Evolutionary conservation across 768 basidiomycete genomes (phyloP).

Genomic region (Rhodosporidiobolus sp.): DNA sequence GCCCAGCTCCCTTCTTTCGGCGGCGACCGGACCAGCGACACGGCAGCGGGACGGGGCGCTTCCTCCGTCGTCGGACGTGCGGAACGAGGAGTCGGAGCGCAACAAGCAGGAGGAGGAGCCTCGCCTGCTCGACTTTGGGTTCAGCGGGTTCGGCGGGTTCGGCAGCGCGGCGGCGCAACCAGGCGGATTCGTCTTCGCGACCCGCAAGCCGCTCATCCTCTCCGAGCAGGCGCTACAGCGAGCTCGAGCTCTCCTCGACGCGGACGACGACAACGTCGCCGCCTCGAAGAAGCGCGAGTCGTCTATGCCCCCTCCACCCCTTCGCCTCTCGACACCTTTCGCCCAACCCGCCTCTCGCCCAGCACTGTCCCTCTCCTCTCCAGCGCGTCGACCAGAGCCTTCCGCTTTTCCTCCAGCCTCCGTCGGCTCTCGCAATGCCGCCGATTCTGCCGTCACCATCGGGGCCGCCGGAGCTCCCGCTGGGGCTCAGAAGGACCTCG

Average conservation of each 20-base stretch:
- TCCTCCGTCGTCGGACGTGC: no score
- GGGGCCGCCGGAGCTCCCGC: constrained; percentile 7
- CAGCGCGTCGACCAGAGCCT: not conserved
- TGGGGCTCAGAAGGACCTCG: not conserved
- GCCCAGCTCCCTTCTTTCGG: constrained; percentile 15
- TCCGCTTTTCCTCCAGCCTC: not conserved
- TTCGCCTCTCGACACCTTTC: not conserved
- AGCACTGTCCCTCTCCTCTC: not conserved
- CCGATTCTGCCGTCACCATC: not conserved
- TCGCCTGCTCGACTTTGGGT: constrained; percentile 12
- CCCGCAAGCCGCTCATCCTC: constrained; percentile 15
- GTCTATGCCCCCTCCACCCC: not conserved
- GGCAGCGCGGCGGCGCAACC: not conserved
- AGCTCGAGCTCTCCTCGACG: not conserved
- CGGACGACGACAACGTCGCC: not conserved
- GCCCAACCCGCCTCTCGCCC: not conserved
- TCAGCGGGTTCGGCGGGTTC: not conserved
- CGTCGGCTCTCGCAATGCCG: constrained; percentile 3
- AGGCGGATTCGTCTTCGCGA: constrained; percentile 23
- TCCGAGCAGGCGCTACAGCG: constrained; percentile 20
- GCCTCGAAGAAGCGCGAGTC: not conserved
- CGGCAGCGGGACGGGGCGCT: not conserved
- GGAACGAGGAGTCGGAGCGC: not conserved
- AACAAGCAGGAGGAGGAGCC: not conserved
- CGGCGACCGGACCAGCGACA: not conserved